These are phyloP conservation scores for Phytophthora idaei DNA, from an alignment of 352 stramenopile species.

Conservation along the genomic window DNA sequence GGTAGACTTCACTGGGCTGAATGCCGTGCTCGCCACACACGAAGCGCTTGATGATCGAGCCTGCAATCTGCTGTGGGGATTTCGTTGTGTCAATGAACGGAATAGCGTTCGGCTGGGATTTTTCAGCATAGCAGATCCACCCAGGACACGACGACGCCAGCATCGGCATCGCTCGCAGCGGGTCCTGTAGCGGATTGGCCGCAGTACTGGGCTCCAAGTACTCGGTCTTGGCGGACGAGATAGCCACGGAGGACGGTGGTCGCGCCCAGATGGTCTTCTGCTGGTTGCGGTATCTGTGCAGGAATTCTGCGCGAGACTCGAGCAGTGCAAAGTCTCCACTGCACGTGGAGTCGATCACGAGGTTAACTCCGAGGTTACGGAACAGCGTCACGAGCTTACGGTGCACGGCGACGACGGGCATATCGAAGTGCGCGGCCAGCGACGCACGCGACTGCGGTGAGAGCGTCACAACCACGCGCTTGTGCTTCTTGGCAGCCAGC, in stretches of 20 bases:
- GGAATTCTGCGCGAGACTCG: slow-evolving; percentile 92
- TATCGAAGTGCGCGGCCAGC: slow-evolving; percentile 79
- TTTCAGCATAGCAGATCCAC: slow-evolving; percentile 98
- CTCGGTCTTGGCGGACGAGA: slow-evolving; percentile 73
- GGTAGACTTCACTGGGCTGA: slow-evolving; percentile 81
- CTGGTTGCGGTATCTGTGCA: slow-evolving; percentile 84
- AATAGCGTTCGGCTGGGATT: slow-evolving; percentile 94
- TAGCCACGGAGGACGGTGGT: slow-evolving; percentile 71
- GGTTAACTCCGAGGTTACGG: slow-evolving; percentile 82
- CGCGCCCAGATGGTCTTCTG: slow-evolving; percentile 69
- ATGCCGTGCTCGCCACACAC: slow-evolving; percentile 67
- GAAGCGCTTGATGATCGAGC: slow-evolving; percentile 82
- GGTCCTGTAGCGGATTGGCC: slow-evolving; percentile 64
- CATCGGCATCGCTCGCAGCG: slow-evolving; percentile 87
- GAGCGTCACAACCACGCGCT: slow-evolving; percentile 85
- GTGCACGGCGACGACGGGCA: slow-evolving; percentile 70
- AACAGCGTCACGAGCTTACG: slow-evolving; percentile 82
- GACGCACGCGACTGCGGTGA: slow-evolving; percentile 90
- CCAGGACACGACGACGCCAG: slow-evolving; percentile 96
- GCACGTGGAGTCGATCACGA: slow-evolving; percentile 93
- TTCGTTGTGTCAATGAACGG: slow-evolving; percentile 96
- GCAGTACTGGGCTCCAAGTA: slow-evolving; percentile 62
- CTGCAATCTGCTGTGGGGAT: slow-evolving; percentile 95
- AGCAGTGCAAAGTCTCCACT: slow-evolving; percentile 93
- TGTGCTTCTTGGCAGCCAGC: slow-evolving; percentile 49